Evolutionary conservation across 192 early-diverging fungal genomes (phyloP), one percentile per base, ranked within the genome.

Genomic region (Gaertneriomyces sp.): DNA sequence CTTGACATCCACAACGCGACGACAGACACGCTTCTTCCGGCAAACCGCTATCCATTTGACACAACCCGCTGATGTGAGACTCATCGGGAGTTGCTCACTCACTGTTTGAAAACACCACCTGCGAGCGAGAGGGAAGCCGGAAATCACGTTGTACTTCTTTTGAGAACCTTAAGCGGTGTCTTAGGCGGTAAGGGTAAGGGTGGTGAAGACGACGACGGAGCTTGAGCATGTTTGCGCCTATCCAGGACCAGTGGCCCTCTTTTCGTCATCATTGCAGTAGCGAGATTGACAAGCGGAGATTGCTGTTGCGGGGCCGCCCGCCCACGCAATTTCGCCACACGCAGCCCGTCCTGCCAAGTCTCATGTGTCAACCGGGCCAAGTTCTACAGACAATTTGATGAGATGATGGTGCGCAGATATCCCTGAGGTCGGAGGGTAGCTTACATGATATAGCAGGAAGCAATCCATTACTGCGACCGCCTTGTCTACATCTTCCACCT

Each of bases 391-490:
- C 47, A 49, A 49, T 0, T 47, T 17, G 17, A 3, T 49, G 47
- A 49, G 25, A 33, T 33, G 25, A 49, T 49, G 17, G 11, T 12
- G 17, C 17, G 11, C 47, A 12, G 3, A 49, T 17, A 49, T n/a
- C 17, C 1, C 11, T n/a, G 47, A 17, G 17, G 47, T 12, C 11
- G 11, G 2, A 49, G 11, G 11, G 0, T 2, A 17, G 17, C 47
- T 49, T 49, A 49, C 47, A 17, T 49, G 47, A 17, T 49, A 49
- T 12, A 49, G 47, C 47, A 49, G 47, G 17, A 49, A 49, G 47
- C 47, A 49, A 49, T 49, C 47, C 47, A 49, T 49, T 17, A 49
- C 47, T 49, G 47, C 47, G 47, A 49, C 17, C 17, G 47, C 47
- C 17, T 49, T 49, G 17, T 49, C 47, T 12, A 49, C 47, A 17